Evolutionary conservation across 495 filamentous ascomycete genomes (phyloP).

Genomic region (Daldinia grandis): DNA sequence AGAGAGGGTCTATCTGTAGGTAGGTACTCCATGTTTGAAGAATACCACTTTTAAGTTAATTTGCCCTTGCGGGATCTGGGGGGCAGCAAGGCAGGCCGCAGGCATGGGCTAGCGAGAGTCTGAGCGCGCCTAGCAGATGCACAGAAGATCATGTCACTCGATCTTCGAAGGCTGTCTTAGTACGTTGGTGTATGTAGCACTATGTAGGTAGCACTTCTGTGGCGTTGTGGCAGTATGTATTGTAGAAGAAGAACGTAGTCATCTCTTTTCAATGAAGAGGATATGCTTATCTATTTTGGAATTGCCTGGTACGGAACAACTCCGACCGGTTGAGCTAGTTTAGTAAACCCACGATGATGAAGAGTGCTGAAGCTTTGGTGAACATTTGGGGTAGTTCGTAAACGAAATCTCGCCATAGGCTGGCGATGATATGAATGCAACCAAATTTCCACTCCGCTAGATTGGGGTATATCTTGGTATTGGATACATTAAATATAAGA

Average conservation of each 20-base stretch:
- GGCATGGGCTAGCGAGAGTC: slow-evolving; percentile 30
- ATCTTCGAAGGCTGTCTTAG: slow-evolving; percentile 18
- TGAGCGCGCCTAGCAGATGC: slow-evolving; percentile 25
- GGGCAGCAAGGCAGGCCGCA: slow-evolving; percentile 29
- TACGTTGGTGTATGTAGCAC: slow-evolving; percentile 7
- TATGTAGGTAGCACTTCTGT: slow-evolving; percentile 7
- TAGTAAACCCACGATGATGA: slow-evolving; percentile 33
- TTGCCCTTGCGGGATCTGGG: slow-evolving; percentile 33
- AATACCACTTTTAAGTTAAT: slow-evolving; percentile 15
- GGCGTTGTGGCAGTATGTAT: slow-evolving; percentile 6
- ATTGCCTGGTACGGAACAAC: slow-evolving; percentile 25
- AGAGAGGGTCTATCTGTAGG: slow-evolving; percentile 21
- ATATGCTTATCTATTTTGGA: not conserved
- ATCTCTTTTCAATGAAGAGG: not conserved
- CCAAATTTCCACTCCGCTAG: slow-evolving; percentile 17
- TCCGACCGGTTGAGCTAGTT: slow-evolving; percentile 32
- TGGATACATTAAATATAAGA: slow-evolving; percentile 7
- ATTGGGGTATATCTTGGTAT: slow-evolving; percentile 33
- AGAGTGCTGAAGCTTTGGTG: slow-evolving; percentile 12
- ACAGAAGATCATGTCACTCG: slow-evolving; percentile 35
- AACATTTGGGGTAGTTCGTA: slow-evolving; percentile 11
- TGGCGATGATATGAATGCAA: slow-evolving; percentile 24
- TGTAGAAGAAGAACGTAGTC: not conserved
- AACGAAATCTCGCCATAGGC: slow-evolving; percentile 23
- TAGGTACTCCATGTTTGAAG: slow-evolving; percentile 17